A percentile compares a stretch with the other conserved stretches of the same genome.
Conservation (phyloP, 371 early-diverging fungal species). For the Apophysomyces trapeziformis region DNA sequence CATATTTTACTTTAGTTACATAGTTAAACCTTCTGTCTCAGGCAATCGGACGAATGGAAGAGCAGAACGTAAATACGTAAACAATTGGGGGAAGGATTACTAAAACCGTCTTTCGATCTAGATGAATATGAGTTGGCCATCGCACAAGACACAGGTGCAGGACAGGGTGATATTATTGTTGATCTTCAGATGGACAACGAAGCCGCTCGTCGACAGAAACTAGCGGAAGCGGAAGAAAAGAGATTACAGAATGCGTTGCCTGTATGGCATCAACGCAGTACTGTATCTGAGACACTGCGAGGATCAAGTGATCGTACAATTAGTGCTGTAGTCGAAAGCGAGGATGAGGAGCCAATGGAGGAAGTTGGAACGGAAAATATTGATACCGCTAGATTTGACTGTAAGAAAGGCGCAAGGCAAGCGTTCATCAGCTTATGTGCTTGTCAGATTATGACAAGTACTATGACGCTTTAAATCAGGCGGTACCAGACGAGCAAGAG, state of each 20-base stretch:
- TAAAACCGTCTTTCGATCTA: background rate
- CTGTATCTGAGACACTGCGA: constrained; percentile 59
- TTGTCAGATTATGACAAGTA: constrained; percentile 50
- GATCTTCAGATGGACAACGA: constrained; percentile 80
- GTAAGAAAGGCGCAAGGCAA: constrained; percentile 29
- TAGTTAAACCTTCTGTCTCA: constrained; percentile 41
- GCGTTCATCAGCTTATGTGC: background rate
- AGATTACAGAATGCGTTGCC: constrained; percentile 81
- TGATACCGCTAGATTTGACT: constrained; percentile 56
- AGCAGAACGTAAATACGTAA: constrained; percentile 24
- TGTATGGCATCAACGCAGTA: constrained; percentile 80
- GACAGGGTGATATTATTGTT: constrained; percentile 77
- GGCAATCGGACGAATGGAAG: constrained; percentile 28
- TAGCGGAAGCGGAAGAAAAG: constrained; percentile 74
- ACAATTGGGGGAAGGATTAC: background rate
- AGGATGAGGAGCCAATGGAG: constrained; percentile 48
- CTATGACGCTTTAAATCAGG: constrained; percentile 42
- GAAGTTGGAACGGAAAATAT: constrained; percentile 39
- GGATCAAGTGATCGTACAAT: constrained; percentile 31
- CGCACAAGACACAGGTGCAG: constrained; percentile 76
- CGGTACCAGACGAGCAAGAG: constrained; percentile 17
- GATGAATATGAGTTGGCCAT: constrained; percentile 66
- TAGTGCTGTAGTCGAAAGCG: constrained; percentile 14
- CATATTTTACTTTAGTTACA: constrained; percentile 34
- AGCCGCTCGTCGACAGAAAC: constrained; percentile 68